Base-by-base conservation (phyloP, 352 stramenopile species). In the Pythium dissotocum region DNA sequence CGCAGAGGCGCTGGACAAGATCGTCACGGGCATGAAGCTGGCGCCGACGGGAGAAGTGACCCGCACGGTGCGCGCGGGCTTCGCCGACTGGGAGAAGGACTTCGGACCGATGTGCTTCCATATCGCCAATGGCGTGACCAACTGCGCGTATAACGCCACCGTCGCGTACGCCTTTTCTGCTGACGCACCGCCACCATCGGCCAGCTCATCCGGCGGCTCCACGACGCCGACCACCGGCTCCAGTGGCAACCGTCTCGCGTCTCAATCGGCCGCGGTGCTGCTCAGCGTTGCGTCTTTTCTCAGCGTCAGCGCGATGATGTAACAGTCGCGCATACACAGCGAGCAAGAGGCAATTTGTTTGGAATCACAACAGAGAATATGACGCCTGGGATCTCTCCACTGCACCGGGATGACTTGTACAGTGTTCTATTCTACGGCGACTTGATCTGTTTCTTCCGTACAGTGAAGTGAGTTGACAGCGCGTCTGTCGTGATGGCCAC, bases 91-190 rank as follows among this genome's bases (percentile, higher is more conserved):
- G 58, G 21, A 62, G 44, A 63, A 55, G 14, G 69, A 71, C 58
- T 75, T 75, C 57, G 69, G 69, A 12, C 51, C 69, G 2, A 58
- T 76, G 59, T 76, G 69, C 38, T 76, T 76, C 64, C 69, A 76
- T 49, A 28, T 76, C 24, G 44, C 69, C 18, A 76, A 76, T 59
- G 60, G 44, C 14, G 61, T 69, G 7, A 52, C 8, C 10, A 53
- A 71, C 60, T 76, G 69, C 60, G 59, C 55, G 2, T 76, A 76
- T 55, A 63, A 69, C 46, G 40, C 51, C 7, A 58, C 63, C 3
- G 59, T 76, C 5, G 49, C 42, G 59, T 76, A 76, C 55, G 69
- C 69, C 1, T 76, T 67, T 56, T 69, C 69, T 0, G 62, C 35
- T 10, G 63, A 75, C 21, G 35, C 53, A n/a, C 63, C 69, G 30